Percentiles rank a stretch among this genome's conserved stretches.
These are phyloP conservation scores for Elsinoe necatrix DNA, from an alignment of 2,329 filamentous ascomycete genomes.

Conservation along the genomic window DNA sequence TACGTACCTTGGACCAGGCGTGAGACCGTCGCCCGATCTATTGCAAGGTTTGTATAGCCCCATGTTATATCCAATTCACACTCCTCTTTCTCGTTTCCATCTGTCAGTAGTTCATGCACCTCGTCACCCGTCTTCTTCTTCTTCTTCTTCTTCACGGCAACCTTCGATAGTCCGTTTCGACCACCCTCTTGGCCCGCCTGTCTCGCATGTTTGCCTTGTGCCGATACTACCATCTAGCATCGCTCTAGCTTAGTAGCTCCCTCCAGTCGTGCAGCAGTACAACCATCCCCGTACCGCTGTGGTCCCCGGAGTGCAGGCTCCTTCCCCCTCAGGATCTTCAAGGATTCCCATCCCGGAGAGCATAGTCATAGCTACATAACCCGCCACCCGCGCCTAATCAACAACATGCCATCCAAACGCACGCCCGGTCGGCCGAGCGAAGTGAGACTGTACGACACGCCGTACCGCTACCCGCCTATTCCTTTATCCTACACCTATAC, in stretches of 20 bases:
- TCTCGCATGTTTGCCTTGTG: not conserved
- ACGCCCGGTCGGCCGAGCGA: conserved; percentile 1
- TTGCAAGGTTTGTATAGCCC: conserved; percentile 6
- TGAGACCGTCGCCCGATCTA: not conserved
- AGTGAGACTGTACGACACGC: conserved; percentile 7
- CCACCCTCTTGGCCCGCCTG: not conserved
- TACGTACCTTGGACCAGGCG: conserved; percentile 7
- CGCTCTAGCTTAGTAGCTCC: not conserved
- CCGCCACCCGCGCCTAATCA: conserved; percentile 2
- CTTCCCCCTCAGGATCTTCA: not conserved
- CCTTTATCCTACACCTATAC: conserved; percentile 7
- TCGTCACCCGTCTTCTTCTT: conserved; percentile 4
- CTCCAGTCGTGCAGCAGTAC: not conserved
- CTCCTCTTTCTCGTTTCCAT: not conserved
- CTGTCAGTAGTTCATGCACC: conserved; percentile 12
- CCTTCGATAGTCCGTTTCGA: conserved; percentile 6
- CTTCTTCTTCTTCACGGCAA: not conserved
- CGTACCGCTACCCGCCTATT: conserved; percentile 3
- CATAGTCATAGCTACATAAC: conserved; percentile 6
- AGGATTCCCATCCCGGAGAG: not conserved
- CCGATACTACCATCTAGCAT: conserved; percentile 3
- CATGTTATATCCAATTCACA: not conserved
- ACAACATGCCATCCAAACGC: conserved; percentile 4
- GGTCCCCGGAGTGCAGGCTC: not conserved
- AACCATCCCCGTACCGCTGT: not conserved